A percentile compares a stretch with the other conserved stretches of the same genome.
Conservation (phyloP, 177 flowering plant genomes). For the Vitis hybrid region DNA sequence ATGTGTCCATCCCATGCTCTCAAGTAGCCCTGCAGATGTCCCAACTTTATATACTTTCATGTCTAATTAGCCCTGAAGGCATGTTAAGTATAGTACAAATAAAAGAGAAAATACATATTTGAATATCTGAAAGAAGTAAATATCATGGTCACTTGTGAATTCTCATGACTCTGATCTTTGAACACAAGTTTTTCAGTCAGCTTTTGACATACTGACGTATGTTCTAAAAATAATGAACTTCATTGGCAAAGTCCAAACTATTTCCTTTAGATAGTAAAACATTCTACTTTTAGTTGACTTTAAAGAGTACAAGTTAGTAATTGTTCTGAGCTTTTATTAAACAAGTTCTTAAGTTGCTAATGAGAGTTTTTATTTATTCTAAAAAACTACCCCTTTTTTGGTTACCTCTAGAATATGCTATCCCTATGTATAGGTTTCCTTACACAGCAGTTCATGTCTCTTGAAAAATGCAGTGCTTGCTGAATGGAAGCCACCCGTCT, state of each 20-base stretch:
- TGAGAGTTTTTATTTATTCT: background rate
- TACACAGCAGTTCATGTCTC: background rate
- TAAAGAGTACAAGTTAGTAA: too few species aligned
- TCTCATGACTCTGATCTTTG: background rate
- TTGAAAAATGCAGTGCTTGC: constrained; percentile 67
- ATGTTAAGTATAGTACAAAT: background rate
- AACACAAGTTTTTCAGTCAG: too few species aligned
- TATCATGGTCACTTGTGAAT: background rate
- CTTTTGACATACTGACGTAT: background rate
- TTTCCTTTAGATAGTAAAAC: background rate
- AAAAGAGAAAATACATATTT: background rate
- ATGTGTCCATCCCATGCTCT: too few species aligned
- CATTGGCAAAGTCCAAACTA: background rate
- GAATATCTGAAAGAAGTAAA: background rate
- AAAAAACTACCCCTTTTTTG: background rate
- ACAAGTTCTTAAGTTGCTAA: background rate
- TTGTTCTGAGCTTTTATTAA: background rate
- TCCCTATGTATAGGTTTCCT: background rate
- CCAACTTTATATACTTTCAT: background rate
- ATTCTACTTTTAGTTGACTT: too few species aligned
- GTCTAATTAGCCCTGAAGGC: background rate
- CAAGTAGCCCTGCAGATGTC: too few species aligned
- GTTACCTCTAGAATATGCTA: background rate
- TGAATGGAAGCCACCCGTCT: constrained; percentile 98
- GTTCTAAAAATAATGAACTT: background rate